These are phyloP conservation scores for Cytospora piceicola DNA, from an alignment of 2,329 filamentous ascomycete species.

Conservation along the genomic window DNA sequence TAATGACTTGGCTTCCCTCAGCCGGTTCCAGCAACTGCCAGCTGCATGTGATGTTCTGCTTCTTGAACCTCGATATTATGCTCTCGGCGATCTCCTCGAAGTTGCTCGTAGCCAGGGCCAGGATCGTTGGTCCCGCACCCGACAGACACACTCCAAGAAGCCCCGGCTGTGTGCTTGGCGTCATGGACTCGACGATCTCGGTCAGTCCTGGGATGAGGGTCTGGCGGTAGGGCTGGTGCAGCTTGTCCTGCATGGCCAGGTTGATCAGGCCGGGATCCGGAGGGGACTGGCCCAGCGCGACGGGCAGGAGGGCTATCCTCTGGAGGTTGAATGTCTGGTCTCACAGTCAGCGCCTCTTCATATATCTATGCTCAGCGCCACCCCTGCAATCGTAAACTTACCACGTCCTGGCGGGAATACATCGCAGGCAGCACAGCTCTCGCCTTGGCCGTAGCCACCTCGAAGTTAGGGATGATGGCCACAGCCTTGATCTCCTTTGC, in stretches of 20 bases:
- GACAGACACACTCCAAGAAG: conserved; percentile 93
- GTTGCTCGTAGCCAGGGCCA: conserved; percentile 87
- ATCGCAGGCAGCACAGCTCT: conserved; percentile 79
- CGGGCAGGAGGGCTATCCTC: conserved; percentile 86
- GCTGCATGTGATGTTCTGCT: conserved; percentile 74
- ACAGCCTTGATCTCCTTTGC: conserved; percentile 94
- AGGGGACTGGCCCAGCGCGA: conserved; percentile 85
- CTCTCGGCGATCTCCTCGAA: conserved; percentile 84
- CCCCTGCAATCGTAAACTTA: conserved; percentile 47
- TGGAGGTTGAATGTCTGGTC: conserved; percentile 84
- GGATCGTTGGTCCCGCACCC: conserved; percentile 91
- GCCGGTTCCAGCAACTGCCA: conserved; percentile 92
- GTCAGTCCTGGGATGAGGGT: conserved; percentile 88
- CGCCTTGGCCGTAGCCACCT: conserved; percentile 91
- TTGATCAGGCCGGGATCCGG: conserved; percentile 94
- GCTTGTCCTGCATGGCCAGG: conserved; percentile 97
- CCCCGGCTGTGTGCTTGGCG: conserved; percentile 81
- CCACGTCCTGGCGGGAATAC: conserved; percentile 82
- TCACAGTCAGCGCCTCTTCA: conserved; percentile 8
- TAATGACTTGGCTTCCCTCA: conserved; percentile 63
- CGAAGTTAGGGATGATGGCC: conserved; percentile 93
- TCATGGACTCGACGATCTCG: conserved; percentile 90
- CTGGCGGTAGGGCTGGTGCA: conserved; percentile 95
- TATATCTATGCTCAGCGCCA: conserved; percentile 4
- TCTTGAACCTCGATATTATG: conserved; percentile 75